phyloP scores from a whole-genome alignment of 1,139 yeast species.

The Tardiomyces depauwii region DNA sequence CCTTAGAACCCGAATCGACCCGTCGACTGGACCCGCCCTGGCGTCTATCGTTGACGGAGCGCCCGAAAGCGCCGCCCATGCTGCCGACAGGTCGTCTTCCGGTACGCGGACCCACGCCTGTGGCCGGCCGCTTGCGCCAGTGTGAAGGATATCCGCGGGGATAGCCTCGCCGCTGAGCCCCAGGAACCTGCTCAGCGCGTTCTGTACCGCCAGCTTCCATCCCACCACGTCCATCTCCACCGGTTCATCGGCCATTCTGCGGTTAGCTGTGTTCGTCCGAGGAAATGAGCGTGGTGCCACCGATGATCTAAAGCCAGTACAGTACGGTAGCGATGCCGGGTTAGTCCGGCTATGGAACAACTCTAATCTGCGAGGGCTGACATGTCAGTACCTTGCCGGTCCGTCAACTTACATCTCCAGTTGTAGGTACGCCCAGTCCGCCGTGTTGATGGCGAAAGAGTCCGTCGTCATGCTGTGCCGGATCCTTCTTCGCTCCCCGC shows the following conservation, averaged over 20 bases:
- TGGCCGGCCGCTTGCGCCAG: constrained; percentile 5
- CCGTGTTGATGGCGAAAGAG: constrained; percentile 7
- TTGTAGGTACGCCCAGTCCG: constrained; percentile 31
- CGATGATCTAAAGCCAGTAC: no score
- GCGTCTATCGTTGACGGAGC: constrained; percentile 6
- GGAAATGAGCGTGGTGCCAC: no score
- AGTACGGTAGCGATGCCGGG: no score
- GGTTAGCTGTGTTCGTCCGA: no score
- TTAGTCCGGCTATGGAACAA: no score
- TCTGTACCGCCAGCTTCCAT: neutral
- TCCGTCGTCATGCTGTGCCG: neutral
- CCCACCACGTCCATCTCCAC: constrained; percentile 2
- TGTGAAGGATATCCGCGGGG: neutral
- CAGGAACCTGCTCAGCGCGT: neutral
- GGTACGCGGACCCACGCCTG: constrained; percentile 18
- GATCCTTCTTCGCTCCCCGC: constrained; percentile 2
- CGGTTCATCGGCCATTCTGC: constrained; percentile 8
- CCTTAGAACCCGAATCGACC: neutral
- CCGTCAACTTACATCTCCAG: constrained; percentile 31
- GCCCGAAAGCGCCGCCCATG: constrained; percentile 18
- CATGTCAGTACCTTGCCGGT: no score
- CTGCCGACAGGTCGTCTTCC: constrained; percentile 14
- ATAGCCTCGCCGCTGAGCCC: neutral
- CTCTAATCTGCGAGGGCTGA: no score
- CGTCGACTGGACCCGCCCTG: constrained; percentile 1